Percentiles rank a stretch among this genome's conserved stretches.
These are phyloP conservation scores for Cadophora luteo-olivacea DNA, from an alignment of 2,329 filamentous ascomycete genomes.

Conservation along the genomic window DNA sequence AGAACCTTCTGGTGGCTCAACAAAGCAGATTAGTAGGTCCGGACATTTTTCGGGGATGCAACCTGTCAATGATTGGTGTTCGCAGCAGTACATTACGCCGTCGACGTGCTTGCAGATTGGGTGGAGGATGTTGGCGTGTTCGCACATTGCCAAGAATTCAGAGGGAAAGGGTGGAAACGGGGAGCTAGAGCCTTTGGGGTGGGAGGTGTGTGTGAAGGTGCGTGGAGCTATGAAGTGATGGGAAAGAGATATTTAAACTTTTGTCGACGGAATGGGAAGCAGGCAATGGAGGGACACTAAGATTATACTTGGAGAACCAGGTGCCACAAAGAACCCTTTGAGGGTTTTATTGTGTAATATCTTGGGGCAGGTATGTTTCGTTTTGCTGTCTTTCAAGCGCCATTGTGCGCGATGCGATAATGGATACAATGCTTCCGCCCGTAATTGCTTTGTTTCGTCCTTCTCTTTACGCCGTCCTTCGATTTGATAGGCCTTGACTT, in stretches of 20 bases:
- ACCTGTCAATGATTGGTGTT: neutral
- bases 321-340: no score
- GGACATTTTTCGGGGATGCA: slow-evolving; percentile 9
- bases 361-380: no score
- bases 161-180: neutral
- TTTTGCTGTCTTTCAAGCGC: no score
- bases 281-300: neutral
- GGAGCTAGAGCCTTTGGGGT: neutral
- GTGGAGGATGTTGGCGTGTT: neutral
- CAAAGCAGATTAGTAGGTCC: neutral
- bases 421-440: no score
- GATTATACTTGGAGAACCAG: neutral
- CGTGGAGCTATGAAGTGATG: neutral
- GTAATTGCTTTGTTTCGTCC: no score
- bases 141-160: neutral
- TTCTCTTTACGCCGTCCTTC: no score
- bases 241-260: neutral
- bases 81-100: slow-evolving; percentile 15
- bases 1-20: slow-evolving; percentile 4
- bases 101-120: slow-evolving; percentile 4
- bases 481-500: no score
- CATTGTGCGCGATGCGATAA: no score
- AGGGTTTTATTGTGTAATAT: no score
- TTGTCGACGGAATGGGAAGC: neutral
- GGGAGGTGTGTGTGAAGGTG: neutral